These are phyloP conservation scores for Skeletonema costatum DNA, from an alignment of 108 stramenopile genomes.

Conservation along the genomic window DNA sequence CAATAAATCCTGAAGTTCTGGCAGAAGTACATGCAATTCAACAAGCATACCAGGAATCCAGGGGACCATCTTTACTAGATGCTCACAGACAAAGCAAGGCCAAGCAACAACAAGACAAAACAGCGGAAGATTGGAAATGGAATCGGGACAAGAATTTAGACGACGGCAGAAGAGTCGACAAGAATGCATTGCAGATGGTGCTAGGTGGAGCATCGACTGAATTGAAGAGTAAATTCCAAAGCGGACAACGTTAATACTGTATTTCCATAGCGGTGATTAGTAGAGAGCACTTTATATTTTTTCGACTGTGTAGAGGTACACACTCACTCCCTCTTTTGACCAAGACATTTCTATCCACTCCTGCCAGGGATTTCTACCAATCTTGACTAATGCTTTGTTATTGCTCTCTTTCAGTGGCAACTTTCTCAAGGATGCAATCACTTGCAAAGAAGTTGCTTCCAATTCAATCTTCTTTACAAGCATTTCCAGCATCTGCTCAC, in stretches of 20 bases:
- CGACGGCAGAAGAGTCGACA: slow-evolving; percentile 85
- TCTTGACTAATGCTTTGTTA: not conserved
- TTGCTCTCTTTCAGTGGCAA: slow-evolving; percentile 24
- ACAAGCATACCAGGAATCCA: slow-evolving; percentile 68
- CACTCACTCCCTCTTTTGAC: slow-evolving; percentile 60
- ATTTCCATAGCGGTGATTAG: not conserved
- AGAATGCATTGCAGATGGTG: slow-evolving; percentile 75
- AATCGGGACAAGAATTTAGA: slow-evolving; percentile 79
- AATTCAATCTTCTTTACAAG: slow-evolving; percentile 44
- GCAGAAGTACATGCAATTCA: slow-evolving; percentile 79
- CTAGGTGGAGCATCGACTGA: slow-evolving; percentile 75
- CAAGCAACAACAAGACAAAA: slow-evolving; percentile 18
- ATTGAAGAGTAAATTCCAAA: slow-evolving; percentile 80
- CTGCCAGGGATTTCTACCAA: slow-evolving; percentile 41
- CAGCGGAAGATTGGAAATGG: slow-evolving; percentile 66
- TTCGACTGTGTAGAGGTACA: slow-evolving; percentile 59
- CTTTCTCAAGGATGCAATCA: slow-evolving; percentile 58
- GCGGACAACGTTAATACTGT: slow-evolving; percentile 36
- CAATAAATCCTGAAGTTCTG: slow-evolving; percentile 70
- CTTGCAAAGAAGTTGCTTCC: slow-evolving; percentile 43
- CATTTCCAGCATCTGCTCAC: slow-evolving; percentile 52
- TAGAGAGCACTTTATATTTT: not conserved
- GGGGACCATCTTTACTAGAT: slow-evolving; percentile 78
- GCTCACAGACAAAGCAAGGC: slow-evolving; percentile 65
- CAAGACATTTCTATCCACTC: slow-evolving; percentile 70